Evolutionary conservation across 495 filamentous ascomycete species (phyloP).

Genomic region (Talaromyces stipitatus): DNA sequence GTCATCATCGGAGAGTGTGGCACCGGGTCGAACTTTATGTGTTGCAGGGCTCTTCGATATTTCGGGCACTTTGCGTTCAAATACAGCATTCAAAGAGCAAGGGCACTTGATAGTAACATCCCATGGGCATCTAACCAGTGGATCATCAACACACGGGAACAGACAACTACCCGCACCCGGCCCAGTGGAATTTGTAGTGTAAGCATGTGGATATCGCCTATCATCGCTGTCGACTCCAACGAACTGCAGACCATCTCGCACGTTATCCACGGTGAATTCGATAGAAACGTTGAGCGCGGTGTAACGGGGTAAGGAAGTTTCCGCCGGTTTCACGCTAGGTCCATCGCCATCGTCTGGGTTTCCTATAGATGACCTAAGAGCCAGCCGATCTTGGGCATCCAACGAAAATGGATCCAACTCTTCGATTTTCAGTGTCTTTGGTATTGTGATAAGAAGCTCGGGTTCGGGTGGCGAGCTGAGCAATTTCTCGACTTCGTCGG

Average conservation of each 20-base stretch:
- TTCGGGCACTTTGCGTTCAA: slow-evolving; percentile 36
- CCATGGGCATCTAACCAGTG: slow-evolving; percentile 72
- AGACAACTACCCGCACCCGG: slow-evolving; percentile 76
- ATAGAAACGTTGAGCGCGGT: slow-evolving; percentile 54
- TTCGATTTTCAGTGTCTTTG: slow-evolving; percentile 59
- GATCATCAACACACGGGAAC: slow-evolving; percentile 88
- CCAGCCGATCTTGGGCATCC: slow-evolving; percentile 42
- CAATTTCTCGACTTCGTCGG: slow-evolving; percentile 54
- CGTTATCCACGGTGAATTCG: slow-evolving; percentile 63
- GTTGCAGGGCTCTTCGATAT: slow-evolving; percentile 10
- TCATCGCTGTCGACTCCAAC: slow-evolving; percentile 76
- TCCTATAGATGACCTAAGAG: slow-evolving; percentile 25
- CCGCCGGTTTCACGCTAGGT: slow-evolving; percentile 22
- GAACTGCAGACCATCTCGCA: slow-evolving; percentile 84
- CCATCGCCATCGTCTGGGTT: slow-evolving; percentile 31
- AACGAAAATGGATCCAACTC: slow-evolving; percentile 51
- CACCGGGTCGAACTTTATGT: slow-evolving; percentile 8
- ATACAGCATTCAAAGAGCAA: slow-evolving; percentile 77
- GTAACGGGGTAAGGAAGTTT: slow-evolving; percentile 41
- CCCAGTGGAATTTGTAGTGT: slow-evolving; percentile 70
- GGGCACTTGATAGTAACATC: slow-evolving; percentile 80
- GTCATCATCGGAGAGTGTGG: slow-evolving; percentile 60
- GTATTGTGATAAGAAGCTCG: slow-evolving; percentile 55
- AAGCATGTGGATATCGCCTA: slow-evolving; percentile 78
- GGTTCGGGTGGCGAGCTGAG: slow-evolving; percentile 50